Evolutionary conservation across 106 monocot species (phyloP).

Genomic region (Allium sativum): DNA sequence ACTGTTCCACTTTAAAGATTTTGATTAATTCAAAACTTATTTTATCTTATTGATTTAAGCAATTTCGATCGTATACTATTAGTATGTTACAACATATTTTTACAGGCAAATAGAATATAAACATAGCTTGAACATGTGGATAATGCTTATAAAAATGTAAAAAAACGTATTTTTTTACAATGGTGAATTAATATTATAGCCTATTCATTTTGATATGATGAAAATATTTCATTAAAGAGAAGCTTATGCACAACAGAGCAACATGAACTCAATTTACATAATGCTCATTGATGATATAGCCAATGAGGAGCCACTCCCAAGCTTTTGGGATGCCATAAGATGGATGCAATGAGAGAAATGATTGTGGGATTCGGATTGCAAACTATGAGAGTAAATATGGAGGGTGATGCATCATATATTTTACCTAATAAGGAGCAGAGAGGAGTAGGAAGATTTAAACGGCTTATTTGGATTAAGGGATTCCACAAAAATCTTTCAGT

Average conservation of each 20-base stretch:
- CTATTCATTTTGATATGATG: too few species aligned
- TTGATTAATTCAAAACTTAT: too few species aligned
- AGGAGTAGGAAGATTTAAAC: conserved; percentile 32
- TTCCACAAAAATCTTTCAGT: conserved; percentile 10
- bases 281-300: conserved; percentile 27
- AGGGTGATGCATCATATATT: conserved; percentile 29
- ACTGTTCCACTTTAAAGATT: too few species aligned
- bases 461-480: conserved; percentile 27
- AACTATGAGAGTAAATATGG: conserved; percentile 48
- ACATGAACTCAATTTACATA: conserved; percentile 34
- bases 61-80: too few species aligned
- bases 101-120: too few species aligned
- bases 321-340: conserved; percentile 37
- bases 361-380: conserved; percentile 56
- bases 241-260: conserved; percentile 42
- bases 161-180: too few species aligned
- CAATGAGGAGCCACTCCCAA: conserved; percentile 19
- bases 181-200: too few species aligned
- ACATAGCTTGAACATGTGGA: too few species aligned
- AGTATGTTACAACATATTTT: too few species aligned
- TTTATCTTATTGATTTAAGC: too few species aligned
- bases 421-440: conserved; percentile 35
- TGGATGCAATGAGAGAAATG: conserved; percentile 46
- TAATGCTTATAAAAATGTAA: too few species aligned
- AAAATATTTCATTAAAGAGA: too few species aligned